phyloP scores from a whole-genome alignment of 768 basidiomycete genomes.

The Coprinopsis marcescibilis region DNA sequence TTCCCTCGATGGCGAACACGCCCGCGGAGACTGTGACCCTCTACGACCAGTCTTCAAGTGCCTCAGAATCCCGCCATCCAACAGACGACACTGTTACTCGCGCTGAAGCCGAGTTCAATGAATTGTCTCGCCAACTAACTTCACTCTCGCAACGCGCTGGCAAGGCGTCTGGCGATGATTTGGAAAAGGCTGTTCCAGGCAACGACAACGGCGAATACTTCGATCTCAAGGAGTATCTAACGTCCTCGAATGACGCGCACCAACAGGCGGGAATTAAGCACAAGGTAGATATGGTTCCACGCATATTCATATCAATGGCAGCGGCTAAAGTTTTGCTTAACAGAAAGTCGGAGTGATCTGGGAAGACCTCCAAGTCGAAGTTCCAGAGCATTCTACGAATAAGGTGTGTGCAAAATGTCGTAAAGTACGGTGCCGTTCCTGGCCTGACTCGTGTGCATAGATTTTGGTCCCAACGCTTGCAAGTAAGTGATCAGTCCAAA shows the following conservation, averaged over 20 bases:
- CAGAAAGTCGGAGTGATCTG: constrained; percentile 70
- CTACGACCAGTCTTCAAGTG: background rate
- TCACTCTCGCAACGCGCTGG: background rate
- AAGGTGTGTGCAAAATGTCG: constrained; percentile 35
- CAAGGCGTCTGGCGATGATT: constrained; percentile 6
- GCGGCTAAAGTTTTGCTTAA: background rate
- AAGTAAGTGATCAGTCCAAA: constrained; percentile 31
- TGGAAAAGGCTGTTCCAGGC: constrained; percentile 1
- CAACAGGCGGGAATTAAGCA: constrained; percentile 62
- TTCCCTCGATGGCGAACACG: constrained; percentile 22
- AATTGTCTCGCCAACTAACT: constrained; percentile 3
- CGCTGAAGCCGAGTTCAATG: constrained; percentile 23
- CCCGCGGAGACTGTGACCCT: background rate
- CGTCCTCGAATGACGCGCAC: constrained; percentile 60
- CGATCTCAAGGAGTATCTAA: constrained; percentile 63
- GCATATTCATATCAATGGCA: background rate
- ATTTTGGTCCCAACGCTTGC: constrained; percentile 56
- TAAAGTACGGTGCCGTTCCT: background rate
- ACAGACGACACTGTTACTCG: constrained; percentile 11
- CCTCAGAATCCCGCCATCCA: too few relatives aligned
- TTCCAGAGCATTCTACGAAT: constrained; percentile 45
- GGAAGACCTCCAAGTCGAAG: constrained; percentile 62
- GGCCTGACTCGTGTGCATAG: constrained; percentile 23
- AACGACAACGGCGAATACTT: constrained; percentile 33
- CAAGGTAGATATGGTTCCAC: constrained; percentile 36